phyloP scores from a whole-genome alignment of 768 basidiomycete species.

The Agrocybe praecox region DNA sequence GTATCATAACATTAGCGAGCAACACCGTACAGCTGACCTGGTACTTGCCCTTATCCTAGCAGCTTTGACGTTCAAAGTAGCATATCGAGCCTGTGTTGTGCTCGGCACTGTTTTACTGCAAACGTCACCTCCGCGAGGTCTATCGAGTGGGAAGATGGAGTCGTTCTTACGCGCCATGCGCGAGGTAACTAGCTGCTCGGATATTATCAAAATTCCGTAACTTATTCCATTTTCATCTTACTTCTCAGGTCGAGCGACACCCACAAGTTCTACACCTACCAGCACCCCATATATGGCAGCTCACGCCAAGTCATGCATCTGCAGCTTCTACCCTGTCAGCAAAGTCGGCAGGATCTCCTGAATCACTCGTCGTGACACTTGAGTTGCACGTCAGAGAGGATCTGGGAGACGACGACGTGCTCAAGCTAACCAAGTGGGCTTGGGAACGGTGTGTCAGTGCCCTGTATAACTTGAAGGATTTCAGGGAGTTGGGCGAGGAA shows the following conservation, averaged over 20 bases:
- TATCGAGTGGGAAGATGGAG: constrained; percentile 72
- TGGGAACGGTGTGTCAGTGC: constrained; percentile 66
- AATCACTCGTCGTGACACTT: constrained; percentile 71
- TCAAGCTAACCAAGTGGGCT: constrained; percentile 76
- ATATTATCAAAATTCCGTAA: not conserved
- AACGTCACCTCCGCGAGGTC: constrained; percentile 75
- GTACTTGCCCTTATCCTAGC: constrained; percentile 79
- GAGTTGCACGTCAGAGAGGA: constrained; percentile 75
- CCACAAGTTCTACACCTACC: constrained; percentile 82
- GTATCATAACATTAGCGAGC: constrained; percentile 28
- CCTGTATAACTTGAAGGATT: constrained; percentile 37
- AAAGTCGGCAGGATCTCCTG: not conserved
- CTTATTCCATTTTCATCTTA: not conserved
- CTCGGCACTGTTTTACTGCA: constrained; percentile 89
- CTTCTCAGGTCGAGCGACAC: constrained; percentile 73
- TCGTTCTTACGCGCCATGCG: constrained; percentile 78
- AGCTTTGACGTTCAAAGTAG: constrained; percentile 75
- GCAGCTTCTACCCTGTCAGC: constrained; percentile 6
- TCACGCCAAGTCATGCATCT: constrained; percentile 49
- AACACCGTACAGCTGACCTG: constrained; percentile 82
- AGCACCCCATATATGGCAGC: constrained; percentile 89
- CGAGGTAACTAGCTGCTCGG: constrained; percentile 50
- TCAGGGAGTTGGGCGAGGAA: constrained; percentile 30
- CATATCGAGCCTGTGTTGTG: constrained; percentile 82
- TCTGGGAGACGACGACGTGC: constrained; percentile 68